A percentile compares a stretch with the other conserved stretches of the same genome.
phyloP scores from a whole-genome alignment of 2,329 filamentous ascomycete genomes.

The Hypoxylon sp. region DNA sequence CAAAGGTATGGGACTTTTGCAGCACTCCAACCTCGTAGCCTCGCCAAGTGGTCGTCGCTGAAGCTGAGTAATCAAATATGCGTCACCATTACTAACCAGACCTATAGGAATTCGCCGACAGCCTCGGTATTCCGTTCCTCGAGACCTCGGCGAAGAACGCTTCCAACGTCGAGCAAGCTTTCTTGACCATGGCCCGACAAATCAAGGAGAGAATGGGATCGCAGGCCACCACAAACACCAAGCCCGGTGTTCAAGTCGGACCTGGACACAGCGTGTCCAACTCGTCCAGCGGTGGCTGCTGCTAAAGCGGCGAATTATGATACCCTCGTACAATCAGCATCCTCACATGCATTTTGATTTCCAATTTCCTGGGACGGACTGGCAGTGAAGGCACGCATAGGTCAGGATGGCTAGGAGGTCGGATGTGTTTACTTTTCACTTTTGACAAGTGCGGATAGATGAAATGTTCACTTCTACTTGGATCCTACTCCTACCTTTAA shows the following conservation, averaged over 20 bases:
- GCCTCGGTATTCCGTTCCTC: slow-evolving; percentile 98
- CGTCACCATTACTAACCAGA: slow-evolving; percentile 45
- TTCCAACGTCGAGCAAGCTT: slow-evolving; percentile 99
- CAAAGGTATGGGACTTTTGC: slow-evolving; percentile 80
- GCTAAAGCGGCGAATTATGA: slow-evolving; percentile 71
- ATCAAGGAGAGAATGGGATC: slow-evolving; percentile 99
- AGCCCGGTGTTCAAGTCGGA: slow-evolving; percentile 96
- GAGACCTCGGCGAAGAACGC: slow-evolving; percentile 99
- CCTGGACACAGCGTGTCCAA: slow-evolving; percentile 94
- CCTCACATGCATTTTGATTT: slow-evolving; percentile 49
- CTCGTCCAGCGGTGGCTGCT: slow-evolving; percentile 88
- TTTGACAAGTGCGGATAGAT: slow-evolving; percentile 51
- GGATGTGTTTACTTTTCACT: slow-evolving; percentile 48
- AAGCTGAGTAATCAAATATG: slow-evolving; percentile 7
- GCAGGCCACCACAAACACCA: slow-evolving; percentile 95
- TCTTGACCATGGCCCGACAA: slow-evolving; percentile 99
- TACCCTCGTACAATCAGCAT: slow-evolving; percentile 49
- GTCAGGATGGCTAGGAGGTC: slow-evolving; percentile 48
- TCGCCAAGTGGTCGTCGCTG: slow-evolving; percentile 10
- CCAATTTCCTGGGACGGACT: slow-evolving; percentile 50
- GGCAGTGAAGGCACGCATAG: slow-evolving; percentile 49
- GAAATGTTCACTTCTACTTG: slow-evolving; percentile 50
- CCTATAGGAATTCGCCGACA: slow-evolving; percentile 94
- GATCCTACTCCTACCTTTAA: slow-evolving; percentile 43
- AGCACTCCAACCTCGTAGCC: slow-evolving; percentile 13